Base-by-base conservation (phyloP, 108 stramenopile genomes). In the Nitzschia sp. region DNA sequence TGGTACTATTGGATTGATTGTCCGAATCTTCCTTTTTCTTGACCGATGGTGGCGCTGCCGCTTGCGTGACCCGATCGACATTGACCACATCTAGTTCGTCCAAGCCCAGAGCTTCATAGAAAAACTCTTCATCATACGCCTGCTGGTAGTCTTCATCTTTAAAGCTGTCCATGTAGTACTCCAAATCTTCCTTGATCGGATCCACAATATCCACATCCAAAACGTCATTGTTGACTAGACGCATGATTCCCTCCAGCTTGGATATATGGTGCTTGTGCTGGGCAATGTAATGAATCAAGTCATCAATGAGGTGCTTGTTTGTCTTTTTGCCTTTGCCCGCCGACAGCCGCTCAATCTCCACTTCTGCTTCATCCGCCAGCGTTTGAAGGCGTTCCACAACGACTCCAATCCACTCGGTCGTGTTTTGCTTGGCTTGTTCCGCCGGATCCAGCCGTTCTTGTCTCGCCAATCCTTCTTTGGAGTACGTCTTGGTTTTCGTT, bases 401-500 rank as follows among this genome's bases (percentile, higher is more conserved):
- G 24, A 93, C 94, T 2, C 73, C 63, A 32, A 96, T 80, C 94
- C 94, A 97, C 23, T 69, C 64, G 8, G 76, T 77, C 11, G 87
- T 87, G 13, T 89, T 83, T 55, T 67, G 64, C 74, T 86, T 91
- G 48, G 90, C 91, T 69, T 90, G 78, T 70, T 96, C 95, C 38
- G 70, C 79, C 4, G 92, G 91, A 78, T 87, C 87, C 28, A 95
- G 70, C 59, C 82, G 77, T 19, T 90, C 91, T 13, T 68, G 78
- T 61, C 91, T 69, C 25, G 96, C 95, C 70, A 99, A 69, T 19
- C 99, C 99, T 64, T 98, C 98, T 74, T 98, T 98, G 45, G 88
- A 90, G 71, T 97, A 99, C 0, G 97, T 95, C 64, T 99, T 99
- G 17, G 98, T 98, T 74, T 99, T 99, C 15, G 97, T 98, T 79